Percentiles rank a stretch among this genome's conserved stretches.
Evolutionary conservation across 2,329 filamentous ascomycete genomes (phyloP).

Genomic region (Metarhizium humberi): DNA sequence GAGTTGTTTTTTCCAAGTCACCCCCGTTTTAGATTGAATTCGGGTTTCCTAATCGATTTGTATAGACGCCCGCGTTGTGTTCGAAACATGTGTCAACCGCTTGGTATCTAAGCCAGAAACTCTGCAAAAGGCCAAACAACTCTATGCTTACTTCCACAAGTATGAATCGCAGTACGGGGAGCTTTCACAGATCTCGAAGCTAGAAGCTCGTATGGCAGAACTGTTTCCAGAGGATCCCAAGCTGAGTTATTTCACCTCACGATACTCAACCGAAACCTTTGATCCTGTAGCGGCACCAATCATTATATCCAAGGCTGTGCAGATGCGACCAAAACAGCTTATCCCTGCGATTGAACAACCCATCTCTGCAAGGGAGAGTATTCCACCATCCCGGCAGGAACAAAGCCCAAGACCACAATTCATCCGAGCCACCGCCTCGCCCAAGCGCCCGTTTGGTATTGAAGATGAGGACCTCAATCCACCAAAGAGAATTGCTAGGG

Average conservation of each 20-base stretch:
- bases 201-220: slow-evolving; percentile 88
- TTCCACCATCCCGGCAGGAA: slow-evolving; percentile 25
- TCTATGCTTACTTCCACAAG: slow-evolving; percentile 88
- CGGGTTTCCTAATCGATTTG: slow-evolving; percentile 10
- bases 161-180: slow-evolving; percentile 95
- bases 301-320: slow-evolving; percentile 71
- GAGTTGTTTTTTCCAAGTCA: slow-evolving; percentile 29
- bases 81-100: slow-evolving; percentile 84
- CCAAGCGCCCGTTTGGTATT: slow-evolving; percentile 50
- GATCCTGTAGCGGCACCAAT: slow-evolving; percentile 74
- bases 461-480: slow-evolving; percentile 69
- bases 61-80: slow-evolving; percentile 84
- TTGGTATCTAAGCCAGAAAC: slow-evolving; percentile 70
- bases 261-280: slow-evolving; percentile 64
- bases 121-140: slow-evolving; percentile 65
- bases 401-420: slow-evolving; percentile 40
- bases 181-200: slow-evolving; percentile 76
- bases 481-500: slow-evolving; percentile 78
- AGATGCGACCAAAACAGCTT: slow-evolving; percentile 59
- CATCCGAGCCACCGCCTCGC: slow-evolving; percentile 39
- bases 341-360: slow-evolving; percentile 45
- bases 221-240: slow-evolving; percentile 84
- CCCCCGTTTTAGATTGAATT: neutral
- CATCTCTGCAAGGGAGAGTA: slow-evolving; percentile 34
- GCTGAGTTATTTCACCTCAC: slow-evolving; percentile 63